Evolutionary conservation across 1,139 yeast species (phyloP).

Genomic region (Blastobotrys buckinghamii): DNA sequence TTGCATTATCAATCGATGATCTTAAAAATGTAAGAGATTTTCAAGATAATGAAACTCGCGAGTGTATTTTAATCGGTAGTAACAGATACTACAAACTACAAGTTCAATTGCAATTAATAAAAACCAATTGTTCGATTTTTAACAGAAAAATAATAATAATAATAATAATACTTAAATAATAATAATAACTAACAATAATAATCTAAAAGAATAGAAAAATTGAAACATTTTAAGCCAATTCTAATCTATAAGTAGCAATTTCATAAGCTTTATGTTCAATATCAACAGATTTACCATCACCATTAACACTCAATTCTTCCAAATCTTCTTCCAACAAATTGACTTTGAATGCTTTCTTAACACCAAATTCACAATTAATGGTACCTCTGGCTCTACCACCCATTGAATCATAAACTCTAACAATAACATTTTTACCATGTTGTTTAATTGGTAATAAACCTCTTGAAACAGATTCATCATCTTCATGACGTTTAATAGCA

Average conservation of each 20-base stretch:
- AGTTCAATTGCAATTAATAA: no score
- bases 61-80: no score
- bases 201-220: background rate
- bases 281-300: conserved; percentile 21
- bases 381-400: conserved; percentile 67
- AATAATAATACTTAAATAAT: background rate
- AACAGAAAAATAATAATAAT: no score
- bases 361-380: conserved; percentile 38
- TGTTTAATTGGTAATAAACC: conserved; percentile 41
- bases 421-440: conserved; percentile 47
- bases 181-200: background rate
- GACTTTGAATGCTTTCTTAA: conserved; percentile 51
- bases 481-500: conserved; percentile 82
- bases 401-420: conserved; percentile 77
- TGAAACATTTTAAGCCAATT: no score
- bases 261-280: conserved; percentile 66
- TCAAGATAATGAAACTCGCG: no score
- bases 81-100: no score
- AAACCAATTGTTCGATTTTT: no score
- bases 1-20: no score
- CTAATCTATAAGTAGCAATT: conserved; percentile 45
- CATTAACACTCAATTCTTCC: conserved; percentile 35
- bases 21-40: no score
- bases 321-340: conserved; percentile 67
- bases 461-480: conserved; percentile 49